Conservation (phyloP, 106 monocot species). For the Triglochin maritima region DNA sequence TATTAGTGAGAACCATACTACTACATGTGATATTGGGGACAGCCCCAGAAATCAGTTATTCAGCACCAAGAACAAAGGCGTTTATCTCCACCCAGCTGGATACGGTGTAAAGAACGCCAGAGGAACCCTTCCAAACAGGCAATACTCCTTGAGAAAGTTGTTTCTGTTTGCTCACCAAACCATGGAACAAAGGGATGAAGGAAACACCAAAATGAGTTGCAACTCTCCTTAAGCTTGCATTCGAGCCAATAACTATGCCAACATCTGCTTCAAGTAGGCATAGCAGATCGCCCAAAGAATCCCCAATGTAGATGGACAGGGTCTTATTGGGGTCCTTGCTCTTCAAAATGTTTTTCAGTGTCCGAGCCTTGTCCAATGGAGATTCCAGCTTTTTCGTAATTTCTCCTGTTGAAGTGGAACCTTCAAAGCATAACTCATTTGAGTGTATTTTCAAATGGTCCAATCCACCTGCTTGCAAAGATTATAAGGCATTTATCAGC, state of each 20-base stretch:
- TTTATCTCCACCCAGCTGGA: constrained; percentile 84
- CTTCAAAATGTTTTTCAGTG: constrained; percentile 43
- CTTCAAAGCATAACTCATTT: constrained; percentile 65
- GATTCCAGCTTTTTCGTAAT: constrained; percentile 63
- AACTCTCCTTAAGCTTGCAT: constrained; percentile 60
- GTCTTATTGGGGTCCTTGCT: constrained; percentile 1
- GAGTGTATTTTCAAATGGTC: constrained; percentile 50
- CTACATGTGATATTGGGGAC: too few species aligned
- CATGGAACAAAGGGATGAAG: constrained; percentile 52
- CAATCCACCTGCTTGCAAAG: constrained; percentile 31
- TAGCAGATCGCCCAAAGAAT: constrained; percentile 79
- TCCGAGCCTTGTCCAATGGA: constrained; percentile 56
- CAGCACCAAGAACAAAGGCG: constrained; percentile 57
- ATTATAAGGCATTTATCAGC: too few species aligned
- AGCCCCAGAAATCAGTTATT: too few species aligned
- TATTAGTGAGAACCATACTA: too few species aligned
- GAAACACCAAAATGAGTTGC: constrained; percentile 63
- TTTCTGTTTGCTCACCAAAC: constrained; percentile 56
- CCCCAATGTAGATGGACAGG: constrained; percentile 75
- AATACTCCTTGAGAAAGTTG: constrained; percentile 15
- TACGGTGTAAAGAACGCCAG: constrained; percentile 71
- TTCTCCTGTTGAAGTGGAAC: constrained; percentile 68
- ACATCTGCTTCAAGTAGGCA: constrained; percentile 91
- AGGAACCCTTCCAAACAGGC: constrained; percentile 29
- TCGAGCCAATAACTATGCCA: constrained; percentile 91